Conservation (phyloP, 129 eudicot genomes). For the Gnaphalium uliginosum region DNA sequence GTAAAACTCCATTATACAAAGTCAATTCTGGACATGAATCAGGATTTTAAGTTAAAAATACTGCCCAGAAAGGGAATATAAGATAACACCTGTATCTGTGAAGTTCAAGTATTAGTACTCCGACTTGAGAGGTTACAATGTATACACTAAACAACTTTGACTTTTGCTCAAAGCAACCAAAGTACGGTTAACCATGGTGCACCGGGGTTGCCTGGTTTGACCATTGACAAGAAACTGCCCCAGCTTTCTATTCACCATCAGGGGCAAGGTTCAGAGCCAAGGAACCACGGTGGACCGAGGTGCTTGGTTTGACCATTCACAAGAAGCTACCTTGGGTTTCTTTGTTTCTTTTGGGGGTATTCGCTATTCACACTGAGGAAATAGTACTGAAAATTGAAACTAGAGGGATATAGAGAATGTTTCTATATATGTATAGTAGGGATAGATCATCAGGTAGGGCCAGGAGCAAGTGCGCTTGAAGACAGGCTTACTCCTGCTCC, state of each 20-base stretch:
- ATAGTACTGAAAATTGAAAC: conserved; percentile 27
- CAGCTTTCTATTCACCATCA: conserved; percentile 11
- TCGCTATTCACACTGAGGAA: conserved; percentile 35
- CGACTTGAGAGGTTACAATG: conserved; percentile 19
- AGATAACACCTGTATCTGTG: conserved; percentile 25
- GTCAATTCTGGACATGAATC: not conserved
- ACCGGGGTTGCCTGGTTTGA: conserved; percentile 31
- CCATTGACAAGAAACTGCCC: conserved; percentile 23
- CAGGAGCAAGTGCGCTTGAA: conserved; percentile 58
- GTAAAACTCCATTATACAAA: no score
- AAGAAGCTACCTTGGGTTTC: conserved; percentile 15
- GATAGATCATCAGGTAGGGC: conserved; percentile 40
- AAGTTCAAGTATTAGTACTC: conserved; percentile 33
- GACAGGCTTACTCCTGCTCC: conserved; percentile 67
- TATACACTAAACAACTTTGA: conserved; percentile 28
- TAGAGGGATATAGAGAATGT: conserved; percentile 24
- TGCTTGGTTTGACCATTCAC: conserved; percentile 20
- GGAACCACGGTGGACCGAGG: conserved; percentile 37
- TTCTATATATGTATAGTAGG: conserved; percentile 31
- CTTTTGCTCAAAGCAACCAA: conserved; percentile 1
- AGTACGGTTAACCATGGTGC: conserved; percentile 34
- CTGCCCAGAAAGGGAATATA: not conserved
- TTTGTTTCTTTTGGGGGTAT: conserved; percentile 14
- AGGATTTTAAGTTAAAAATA: conserved; percentile 1
- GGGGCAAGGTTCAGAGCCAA: conserved; percentile 12